These are phyloP conservation scores for Ganoderma multipileum DNA, from an alignment of 1,284 basidiomycete species.

Conservation along the genomic window DNA sequence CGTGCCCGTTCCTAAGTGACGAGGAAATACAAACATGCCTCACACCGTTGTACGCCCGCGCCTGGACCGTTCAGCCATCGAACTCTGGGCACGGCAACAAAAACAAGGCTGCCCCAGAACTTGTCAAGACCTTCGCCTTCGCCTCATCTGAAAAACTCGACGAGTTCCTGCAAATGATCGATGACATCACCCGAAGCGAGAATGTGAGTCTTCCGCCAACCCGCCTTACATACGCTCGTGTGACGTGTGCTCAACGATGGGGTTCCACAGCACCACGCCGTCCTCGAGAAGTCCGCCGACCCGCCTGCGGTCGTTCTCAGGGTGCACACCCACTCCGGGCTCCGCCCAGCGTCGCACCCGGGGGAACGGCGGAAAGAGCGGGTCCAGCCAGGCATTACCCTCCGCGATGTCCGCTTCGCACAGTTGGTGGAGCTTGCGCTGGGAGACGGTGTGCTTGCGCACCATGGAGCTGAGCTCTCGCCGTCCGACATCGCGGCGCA, in stretches of 20 bases:
- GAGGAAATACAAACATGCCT: conserved; percentile 43
- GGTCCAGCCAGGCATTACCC: conserved; percentile 50
- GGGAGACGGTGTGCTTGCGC: background rate
- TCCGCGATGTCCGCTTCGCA: conserved; percentile 61
- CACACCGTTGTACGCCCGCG: conserved; percentile 40
- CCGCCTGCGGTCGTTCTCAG: conserved; percentile 9
- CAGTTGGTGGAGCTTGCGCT: conserved; percentile 25
- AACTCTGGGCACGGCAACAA: conserved; percentile 8
- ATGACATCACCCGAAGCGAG: conserved; percentile 38
- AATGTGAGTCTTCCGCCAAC: conserved; percentile 37
- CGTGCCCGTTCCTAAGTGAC: conserved; percentile 32
- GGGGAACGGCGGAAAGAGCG: conserved; percentile 21
- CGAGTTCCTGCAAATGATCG: conserved; percentile 40
- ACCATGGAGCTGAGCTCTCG: background rate
- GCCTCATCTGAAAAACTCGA: conserved; percentile 31
- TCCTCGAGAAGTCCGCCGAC: background rate
- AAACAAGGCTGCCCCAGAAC: conserved; percentile 18
- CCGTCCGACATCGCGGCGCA: background rate
- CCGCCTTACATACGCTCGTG: background rate
- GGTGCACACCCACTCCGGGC: conserved; percentile 42
- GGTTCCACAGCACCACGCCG: conserved; percentile 22
- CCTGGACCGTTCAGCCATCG: conserved; percentile 42
- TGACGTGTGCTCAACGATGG: no score
- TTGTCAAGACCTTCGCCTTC: conserved; percentile 40
- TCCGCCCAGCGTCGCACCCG: conserved; percentile 11